A percentile compares a stretch with the other conserved stretches of the same genome.
Conservation (phyloP, 1,139 yeast genomes). For the Yamadazyma dushanensis region DNA sequence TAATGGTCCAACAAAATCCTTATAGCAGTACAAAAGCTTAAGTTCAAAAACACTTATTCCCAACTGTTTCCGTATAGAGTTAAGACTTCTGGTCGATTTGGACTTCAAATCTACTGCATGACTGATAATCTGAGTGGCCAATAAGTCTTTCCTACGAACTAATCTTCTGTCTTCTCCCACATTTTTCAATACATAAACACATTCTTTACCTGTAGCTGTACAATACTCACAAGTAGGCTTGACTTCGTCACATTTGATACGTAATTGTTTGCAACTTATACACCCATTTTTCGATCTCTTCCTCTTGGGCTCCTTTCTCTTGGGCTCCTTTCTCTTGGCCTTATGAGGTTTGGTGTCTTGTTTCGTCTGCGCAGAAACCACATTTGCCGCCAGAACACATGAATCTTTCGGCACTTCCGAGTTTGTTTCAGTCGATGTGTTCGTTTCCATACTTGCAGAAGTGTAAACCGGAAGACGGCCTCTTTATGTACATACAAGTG, state of each 20-base stretch:
- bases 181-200: slow-evolving; percentile 25
- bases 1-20: slow-evolving; percentile 2
- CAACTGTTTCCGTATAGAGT: slow-evolving; percentile 6
- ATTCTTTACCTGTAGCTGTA: slow-evolving; percentile 28
- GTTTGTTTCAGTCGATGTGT: too few relatives aligned
- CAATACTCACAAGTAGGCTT: slow-evolving; percentile 42
- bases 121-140: not conserved
- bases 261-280: slow-evolving; percentile 29
- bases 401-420: too few relatives aligned
- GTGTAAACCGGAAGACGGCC: too few relatives aligned
- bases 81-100: slow-evolving; percentile 1
- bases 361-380: too few relatives aligned
- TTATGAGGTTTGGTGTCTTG: too few relatives aligned
- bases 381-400: too few relatives aligned
- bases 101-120: not conserved
- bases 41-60: slow-evolving; percentile 5
- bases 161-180: not conserved
- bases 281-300: slow-evolving; percentile 32
- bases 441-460: too few relatives aligned
- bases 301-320: slow-evolving; percentile 9
- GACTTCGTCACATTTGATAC: slow-evolving; percentile 36
- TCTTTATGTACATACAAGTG: too few relatives aligned
- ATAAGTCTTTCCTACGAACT: not conserved
- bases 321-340: slow-evolving; percentile 7
- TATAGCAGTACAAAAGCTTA: slow-evolving; percentile 4